Conservation (phyloP, 176 grass and related monocot species). For the Carex parvula region DNA sequence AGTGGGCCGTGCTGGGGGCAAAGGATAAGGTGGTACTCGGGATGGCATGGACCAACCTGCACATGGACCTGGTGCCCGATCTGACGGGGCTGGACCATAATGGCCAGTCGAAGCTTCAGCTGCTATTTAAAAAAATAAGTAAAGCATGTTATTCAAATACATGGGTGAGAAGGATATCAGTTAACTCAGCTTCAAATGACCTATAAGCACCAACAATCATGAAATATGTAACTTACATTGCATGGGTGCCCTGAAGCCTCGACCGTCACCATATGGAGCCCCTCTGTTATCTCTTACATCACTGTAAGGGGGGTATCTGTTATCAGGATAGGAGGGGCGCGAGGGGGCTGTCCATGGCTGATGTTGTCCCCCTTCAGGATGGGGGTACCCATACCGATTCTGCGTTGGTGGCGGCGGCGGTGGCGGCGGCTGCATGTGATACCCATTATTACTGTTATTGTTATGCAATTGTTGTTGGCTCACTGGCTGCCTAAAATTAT, state of each 20-base stretch:
- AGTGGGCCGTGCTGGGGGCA: constrained; percentile 37
- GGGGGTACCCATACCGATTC: constrained; percentile 48
- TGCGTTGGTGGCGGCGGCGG: constrained; percentile 55
- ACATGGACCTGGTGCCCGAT: constrained; percentile 56
- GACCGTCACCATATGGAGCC: constrained; percentile 41
- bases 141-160: background rate
- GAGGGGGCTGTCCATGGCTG: constrained; percentile 37
- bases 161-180: background rate
- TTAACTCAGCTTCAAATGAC: background rate
- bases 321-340: constrained; percentile 33
- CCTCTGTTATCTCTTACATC: constrained; percentile 42
- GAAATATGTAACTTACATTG: constrained; percentile 41
- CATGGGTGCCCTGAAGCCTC: constrained; percentile 53
- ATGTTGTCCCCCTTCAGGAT: constrained; percentile 49
- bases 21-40: constrained; percentile 50
- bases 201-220: background rate
- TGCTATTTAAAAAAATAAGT: background rate
- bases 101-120: constrained; percentile 42
- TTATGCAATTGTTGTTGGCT: constrained; percentile 36
- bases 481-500: constrained; percentile 24
- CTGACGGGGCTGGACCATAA: constrained; percentile 39
- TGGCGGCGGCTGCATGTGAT: constrained; percentile 61
- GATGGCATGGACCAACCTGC: constrained; percentile 59
- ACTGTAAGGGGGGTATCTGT: constrained; percentile 40
- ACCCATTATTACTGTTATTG: constrained; percentile 47